Evolutionary conservation across 495 filamentous ascomycete genomes (phyloP).

Genomic region (Xeromyces bisporus): DNA sequence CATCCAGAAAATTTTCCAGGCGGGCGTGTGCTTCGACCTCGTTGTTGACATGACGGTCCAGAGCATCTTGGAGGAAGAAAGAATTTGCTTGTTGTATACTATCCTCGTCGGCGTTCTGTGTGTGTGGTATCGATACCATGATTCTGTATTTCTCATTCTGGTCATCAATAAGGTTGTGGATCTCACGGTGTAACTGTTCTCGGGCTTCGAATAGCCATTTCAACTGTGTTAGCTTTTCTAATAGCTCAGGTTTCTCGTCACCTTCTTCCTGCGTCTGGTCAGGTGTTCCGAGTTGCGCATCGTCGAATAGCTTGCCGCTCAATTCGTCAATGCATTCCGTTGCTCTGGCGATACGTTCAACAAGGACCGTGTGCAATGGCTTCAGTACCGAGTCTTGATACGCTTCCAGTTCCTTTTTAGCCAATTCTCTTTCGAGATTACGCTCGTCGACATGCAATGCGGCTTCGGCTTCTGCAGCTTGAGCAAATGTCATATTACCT

Average conservation of each 20-base stretch:
- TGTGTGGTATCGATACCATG: slow-evolving; percentile 67
- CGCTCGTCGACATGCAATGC: slow-evolving; percentile 46
- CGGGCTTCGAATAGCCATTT: slow-evolving; percentile 97
- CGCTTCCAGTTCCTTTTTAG: slow-evolving; percentile 55
- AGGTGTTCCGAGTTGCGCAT: slow-evolving; percentile 52
- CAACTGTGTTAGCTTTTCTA: slow-evolving; percentile 83
- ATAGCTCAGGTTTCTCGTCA: slow-evolving; percentile 82
- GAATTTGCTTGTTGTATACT: slow-evolving; percentile 58
- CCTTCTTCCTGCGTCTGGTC: slow-evolving; percentile 84
- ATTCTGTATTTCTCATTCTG: slow-evolving; percentile 74
- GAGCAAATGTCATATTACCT: slow-evolving; percentile 59
- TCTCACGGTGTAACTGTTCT: slow-evolving; percentile 64
- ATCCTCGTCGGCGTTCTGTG: slow-evolving; percentile 45
- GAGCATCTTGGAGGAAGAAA: slow-evolving; percentile 67
- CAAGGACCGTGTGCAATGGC: slow-evolving; percentile 59
- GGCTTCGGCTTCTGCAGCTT: slow-evolving; percentile 62
- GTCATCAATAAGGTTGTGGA: slow-evolving; percentile 68
- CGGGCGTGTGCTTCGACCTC: slow-evolving; percentile 51
- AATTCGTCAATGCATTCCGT: slow-evolving; percentile 55
- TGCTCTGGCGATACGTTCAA: slow-evolving; percentile 40
- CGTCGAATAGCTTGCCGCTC: slow-evolving; percentile 51
- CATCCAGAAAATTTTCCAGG: slow-evolving; percentile 57
- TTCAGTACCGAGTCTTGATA: slow-evolving; percentile 62
- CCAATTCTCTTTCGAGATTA: slow-evolving; percentile 39
- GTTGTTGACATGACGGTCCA: slow-evolving; percentile 46